Evolutionary conservation across 1,284 basidiomycete species (phyloP).

Genomic region (Prillingera fragicola): DNA sequence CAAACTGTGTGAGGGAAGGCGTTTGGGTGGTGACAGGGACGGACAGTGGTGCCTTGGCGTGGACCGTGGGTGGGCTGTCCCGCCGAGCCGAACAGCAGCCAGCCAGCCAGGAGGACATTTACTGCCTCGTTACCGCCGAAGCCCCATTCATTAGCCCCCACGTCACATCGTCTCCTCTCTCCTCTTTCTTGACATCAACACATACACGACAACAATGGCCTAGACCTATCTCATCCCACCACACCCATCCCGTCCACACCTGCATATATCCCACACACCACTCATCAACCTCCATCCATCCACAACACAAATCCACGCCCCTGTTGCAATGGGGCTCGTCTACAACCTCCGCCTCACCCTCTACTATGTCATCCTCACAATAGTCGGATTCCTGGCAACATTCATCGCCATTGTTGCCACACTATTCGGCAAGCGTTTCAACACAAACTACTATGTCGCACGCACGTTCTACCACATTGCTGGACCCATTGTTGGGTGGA

Average conservation of each 20-base stretch:
- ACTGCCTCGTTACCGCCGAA: too few species aligned
- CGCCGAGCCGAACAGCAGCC: too few species aligned
- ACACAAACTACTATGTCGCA: constrained; percentile 82
- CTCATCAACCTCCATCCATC: not conserved
- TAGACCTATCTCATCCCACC: too few species aligned
- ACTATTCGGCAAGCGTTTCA: constrained; percentile 64
- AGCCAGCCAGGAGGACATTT: too few species aligned
- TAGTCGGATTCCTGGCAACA: constrained; percentile 71
- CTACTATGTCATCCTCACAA: constrained; percentile 68
- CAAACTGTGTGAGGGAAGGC: too few species aligned
- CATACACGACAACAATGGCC: not conserved
- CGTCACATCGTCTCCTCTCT: not conserved
- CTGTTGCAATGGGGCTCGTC: constrained; percentile 25
- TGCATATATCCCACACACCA: not conserved
- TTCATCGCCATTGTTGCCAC: constrained; percentile 65
- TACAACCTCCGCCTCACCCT: constrained; percentile 62
- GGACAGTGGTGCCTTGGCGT: too few species aligned
- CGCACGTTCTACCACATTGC: constrained; percentile 73
- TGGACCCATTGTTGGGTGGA: constrained; percentile 65
- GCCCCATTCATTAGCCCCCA: too few species aligned
- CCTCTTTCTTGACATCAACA: not conserved
- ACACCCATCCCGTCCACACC: not conserved
- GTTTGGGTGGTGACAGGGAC: too few species aligned
- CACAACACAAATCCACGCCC: not conserved
- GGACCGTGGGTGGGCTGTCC: too few species aligned